Conservation (phyloP, 352 stramenopile genomes). For the Phytopythium helicoides region DNA sequence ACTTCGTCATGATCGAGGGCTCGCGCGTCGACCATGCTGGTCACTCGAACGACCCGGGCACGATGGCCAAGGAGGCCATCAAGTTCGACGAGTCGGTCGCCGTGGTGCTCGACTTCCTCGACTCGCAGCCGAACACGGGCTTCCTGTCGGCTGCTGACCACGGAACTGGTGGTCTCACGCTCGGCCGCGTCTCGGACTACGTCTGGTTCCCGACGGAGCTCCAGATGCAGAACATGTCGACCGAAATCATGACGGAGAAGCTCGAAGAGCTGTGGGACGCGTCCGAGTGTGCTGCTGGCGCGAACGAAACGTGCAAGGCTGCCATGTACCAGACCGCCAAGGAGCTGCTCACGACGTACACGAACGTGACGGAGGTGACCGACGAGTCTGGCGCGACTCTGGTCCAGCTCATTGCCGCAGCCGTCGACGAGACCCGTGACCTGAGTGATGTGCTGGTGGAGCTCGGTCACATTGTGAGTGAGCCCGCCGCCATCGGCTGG, state of each 20-base stretch:
- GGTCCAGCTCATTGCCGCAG: conserved; percentile 32
- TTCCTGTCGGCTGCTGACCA: conserved; percentile 63
- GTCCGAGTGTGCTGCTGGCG: conserved; percentile 25
- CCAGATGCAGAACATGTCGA: conserved; percentile 58
- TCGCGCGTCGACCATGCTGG: conserved; percentile 69
- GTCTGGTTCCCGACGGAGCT: conserved; percentile 46
- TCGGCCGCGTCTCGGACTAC: conserved; percentile 46
- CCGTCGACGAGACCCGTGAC: conserved; percentile 41
- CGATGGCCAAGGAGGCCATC: conserved; percentile 68
- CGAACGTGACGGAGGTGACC: conserved; percentile 41
- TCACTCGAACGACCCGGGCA: conserved; percentile 66
- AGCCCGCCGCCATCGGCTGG: conserved; percentile 47
- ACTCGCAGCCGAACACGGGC: conserved; percentile 44
- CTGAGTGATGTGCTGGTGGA: conserved; percentile 47
- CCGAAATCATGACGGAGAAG: conserved; percentile 46
- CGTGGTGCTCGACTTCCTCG: conserved; percentile 55
- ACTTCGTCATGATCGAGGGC: conserved; percentile 76
- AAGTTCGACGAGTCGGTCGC: conserved; percentile 68
- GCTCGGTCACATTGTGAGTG: conserved; percentile 50
- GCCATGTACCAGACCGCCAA: conserved; percentile 32
- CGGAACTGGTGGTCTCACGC: conserved; percentile 59
- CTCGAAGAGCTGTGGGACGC: conserved; percentile 30
- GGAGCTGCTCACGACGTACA: conserved; percentile 47
- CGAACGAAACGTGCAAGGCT: conserved; percentile 46
- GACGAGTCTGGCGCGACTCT: conserved; percentile 26